These are phyloP conservation scores for Candida saitoana DNA, from an alignment of 805 yeast species.

Conservation along the genomic window DNA sequence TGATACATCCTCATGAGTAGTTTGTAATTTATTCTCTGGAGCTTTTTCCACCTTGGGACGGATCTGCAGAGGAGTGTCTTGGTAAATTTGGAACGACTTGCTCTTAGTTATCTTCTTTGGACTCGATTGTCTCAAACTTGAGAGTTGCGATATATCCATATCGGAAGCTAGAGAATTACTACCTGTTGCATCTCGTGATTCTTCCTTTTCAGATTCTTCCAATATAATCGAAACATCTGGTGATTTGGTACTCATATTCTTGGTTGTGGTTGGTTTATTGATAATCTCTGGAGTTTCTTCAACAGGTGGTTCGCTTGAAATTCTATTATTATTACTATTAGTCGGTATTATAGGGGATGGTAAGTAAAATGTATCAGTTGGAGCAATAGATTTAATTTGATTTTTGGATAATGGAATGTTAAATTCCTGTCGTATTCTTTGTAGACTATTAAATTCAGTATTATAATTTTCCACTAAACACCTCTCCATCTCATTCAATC, in stretches of 20 bases:
- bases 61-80: not conserved
- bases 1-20: slow-evolving; percentile 13
- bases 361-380: slow-evolving; percentile 2
- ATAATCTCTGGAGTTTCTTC: not conserved
- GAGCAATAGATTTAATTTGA: not conserved
- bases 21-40: slow-evolving; percentile 1
- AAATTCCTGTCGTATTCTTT: slow-evolving; percentile 1
- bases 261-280: not conserved
- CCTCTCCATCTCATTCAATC: slow-evolving; percentile 3
- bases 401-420: not conserved
- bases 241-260: not conserved
- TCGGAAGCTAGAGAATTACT: not conserved
- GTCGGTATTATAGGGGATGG: slow-evolving; percentile 3
- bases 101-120: not conserved
- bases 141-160: not conserved
- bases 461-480: slow-evolving; percentile 5
- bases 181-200: not conserved
- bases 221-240: slow-evolving; percentile 2
- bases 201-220: not conserved
- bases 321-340: not conserved
- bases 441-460: not conserved
- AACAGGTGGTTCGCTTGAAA: not conserved
- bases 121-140: not conserved
- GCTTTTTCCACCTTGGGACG: not conserved
- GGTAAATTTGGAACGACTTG: not conserved